A percentile compares a stretch with the other conserved stretches of the same genome.
Evolutionary conservation across 169 alveolate species (phyloP).

Genomic region (Cystoisospora suis): DNA sequence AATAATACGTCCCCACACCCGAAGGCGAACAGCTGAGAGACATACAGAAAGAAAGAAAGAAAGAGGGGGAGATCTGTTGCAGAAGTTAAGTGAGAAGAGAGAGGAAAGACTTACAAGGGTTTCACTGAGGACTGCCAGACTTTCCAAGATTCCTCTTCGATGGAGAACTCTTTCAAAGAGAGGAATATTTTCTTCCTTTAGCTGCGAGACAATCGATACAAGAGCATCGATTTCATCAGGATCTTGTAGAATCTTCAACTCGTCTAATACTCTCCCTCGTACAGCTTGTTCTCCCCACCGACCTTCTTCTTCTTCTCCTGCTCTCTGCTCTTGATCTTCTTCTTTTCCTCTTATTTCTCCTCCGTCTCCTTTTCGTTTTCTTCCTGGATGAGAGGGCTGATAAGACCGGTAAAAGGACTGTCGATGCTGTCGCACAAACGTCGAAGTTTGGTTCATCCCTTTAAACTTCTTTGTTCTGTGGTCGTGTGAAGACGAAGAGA

Average conservation of each 20-base stretch:
- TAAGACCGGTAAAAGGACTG: neutral
- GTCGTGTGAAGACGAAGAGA: neutral
- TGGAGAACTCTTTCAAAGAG: constrained; percentile 54
- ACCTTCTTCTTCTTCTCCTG: constrained; percentile 20
- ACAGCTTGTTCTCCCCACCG: constrained; percentile 31
- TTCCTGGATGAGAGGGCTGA: neutral
- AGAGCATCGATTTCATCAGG: constrained; percentile 55
- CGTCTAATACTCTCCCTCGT: neutral
- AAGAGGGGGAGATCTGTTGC: neutral
- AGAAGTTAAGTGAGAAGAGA: neutral
- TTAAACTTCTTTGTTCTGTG: neutral
- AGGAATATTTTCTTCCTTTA: constrained; percentile 43
- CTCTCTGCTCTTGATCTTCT: neutral
- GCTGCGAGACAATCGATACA: constrained; percentile 15
- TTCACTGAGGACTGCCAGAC: constrained; percentile 47
- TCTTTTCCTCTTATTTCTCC: neutral
- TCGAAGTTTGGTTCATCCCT: neutral
- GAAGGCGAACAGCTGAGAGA: too few relatives aligned
- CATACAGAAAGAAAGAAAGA: neutral
- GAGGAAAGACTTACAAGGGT: constrained; percentile 27
- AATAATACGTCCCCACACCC: too few relatives aligned
- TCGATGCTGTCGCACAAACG: neutral
- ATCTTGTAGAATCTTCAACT: constrained; percentile 28
- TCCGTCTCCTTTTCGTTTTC: neutral
- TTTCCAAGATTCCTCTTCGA: constrained; percentile 55